Evolutionary conservation across 331 rosid genomes (phyloP).

Genomic region (Quercus lobata): DNA sequence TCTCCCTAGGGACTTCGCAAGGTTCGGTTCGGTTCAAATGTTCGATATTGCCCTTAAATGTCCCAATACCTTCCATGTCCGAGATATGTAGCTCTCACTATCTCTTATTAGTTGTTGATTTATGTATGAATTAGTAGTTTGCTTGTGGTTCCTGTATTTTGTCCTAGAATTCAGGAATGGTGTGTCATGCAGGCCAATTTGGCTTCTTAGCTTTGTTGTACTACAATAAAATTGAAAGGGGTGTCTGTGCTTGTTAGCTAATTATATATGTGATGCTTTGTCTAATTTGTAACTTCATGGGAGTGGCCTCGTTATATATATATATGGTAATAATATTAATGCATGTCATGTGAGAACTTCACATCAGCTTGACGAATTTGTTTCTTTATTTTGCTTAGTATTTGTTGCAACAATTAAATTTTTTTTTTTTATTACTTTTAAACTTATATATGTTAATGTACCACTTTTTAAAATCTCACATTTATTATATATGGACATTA

Average conservation of each 20-base stretch:
- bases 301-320: not conserved
- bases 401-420: not conserved
- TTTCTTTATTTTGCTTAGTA: not conserved
- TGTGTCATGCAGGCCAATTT: not conserved
- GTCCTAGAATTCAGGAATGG: not conserved
- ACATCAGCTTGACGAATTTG: not conserved
- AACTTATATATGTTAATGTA: no score
- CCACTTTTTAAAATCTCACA: no score
- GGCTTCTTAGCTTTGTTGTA: not conserved
- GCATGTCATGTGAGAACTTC: not conserved
- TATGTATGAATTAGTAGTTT: not conserved
- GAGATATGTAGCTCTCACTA: constrained; percentile 26
- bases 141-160: not conserved
- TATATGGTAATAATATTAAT: not conserved
- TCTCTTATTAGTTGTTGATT: not conserved
- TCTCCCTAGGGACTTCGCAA: constrained; percentile 79
- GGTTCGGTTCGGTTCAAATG: constrained; percentile 85
- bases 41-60: constrained; percentile 83
- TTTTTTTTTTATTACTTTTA: not conserved
- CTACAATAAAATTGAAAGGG: not conserved
- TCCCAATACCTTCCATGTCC: constrained; percentile 86
- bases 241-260: not conserved
- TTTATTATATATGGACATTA: no score
- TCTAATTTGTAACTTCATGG: not conserved
- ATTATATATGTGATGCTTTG: not conserved